phyloP scores from a whole-genome alignment of 495 filamentous ascomycete genomes.

The Staphylotrichum tortipilum region DNA sequence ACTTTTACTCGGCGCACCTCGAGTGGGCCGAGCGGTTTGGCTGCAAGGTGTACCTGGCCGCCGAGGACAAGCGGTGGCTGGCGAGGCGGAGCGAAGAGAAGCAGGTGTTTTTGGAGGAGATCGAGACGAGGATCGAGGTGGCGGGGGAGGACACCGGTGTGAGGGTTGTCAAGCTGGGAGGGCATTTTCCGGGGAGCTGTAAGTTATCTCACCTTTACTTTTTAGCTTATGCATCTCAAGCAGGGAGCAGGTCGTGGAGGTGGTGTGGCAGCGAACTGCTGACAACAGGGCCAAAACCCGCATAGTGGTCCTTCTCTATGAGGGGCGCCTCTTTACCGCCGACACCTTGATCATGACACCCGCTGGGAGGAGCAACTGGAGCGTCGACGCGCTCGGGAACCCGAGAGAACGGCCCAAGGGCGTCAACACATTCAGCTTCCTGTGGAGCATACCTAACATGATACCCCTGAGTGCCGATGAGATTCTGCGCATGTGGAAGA shows the following conservation, averaged over 20 bases:
- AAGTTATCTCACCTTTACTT: background rate
- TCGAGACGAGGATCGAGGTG: conserved; percentile 18
- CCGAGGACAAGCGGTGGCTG: conserved; percentile 55
- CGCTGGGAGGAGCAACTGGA: conserved; percentile 38
- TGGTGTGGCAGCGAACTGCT: background rate
- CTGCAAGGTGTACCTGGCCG: conserved; percentile 54
- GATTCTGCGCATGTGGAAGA: conserved; percentile 45
- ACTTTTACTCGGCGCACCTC: conserved; percentile 64
- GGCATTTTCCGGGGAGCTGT: conserved; percentile 63
- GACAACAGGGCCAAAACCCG: background rate
- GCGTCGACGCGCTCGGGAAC: conserved; percentile 22
- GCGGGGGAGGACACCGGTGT: conserved; percentile 44
- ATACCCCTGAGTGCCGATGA: conserved; percentile 57
- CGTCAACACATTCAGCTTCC: conserved; percentile 59
- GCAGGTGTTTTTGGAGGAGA: conserved; percentile 35
- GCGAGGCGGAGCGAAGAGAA: conserved; percentile 22
- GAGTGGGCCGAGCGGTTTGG: conserved; percentile 57
- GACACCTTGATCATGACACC: conserved; percentile 64
- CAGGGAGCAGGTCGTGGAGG: background rate
- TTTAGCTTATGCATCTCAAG: background rate
- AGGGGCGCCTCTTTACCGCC: conserved; percentile 53
- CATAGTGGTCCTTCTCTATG: conserved; percentile 48
- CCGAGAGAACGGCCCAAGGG: conserved; percentile 41
- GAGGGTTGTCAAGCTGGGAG: conserved; percentile 57
- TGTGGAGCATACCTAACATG: conserved; percentile 76